Conservation (phyloP, 2,329 filamentous ascomycete species). For the Sporothrix inflata region DNA sequence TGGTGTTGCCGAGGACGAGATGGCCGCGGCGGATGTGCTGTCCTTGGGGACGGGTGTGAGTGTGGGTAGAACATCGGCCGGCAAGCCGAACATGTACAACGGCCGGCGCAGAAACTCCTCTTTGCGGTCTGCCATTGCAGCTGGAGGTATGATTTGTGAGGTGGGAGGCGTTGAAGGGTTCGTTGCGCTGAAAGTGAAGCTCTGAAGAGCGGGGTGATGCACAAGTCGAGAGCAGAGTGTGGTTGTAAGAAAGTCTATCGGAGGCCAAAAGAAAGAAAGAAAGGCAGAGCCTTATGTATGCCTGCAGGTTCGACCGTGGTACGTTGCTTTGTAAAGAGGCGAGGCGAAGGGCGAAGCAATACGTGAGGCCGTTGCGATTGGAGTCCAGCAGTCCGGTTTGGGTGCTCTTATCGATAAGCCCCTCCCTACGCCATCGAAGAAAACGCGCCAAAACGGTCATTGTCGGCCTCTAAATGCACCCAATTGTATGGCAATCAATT, state of each 20-base stretch:
- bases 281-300: neutral
- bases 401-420: conserved; percentile 29
- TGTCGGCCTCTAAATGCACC: neutral
- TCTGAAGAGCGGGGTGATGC: neutral
- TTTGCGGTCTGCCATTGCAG: conserved; percentile 31
- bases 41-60: conserved; percentile 60
- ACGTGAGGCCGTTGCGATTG: conserved; percentile 1
- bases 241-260: too few relatives aligned
- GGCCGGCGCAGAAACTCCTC: conserved; percentile 56
- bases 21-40: conserved; percentile 40
- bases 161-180: neutral
- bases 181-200: neutral
- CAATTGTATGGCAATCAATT: neutral
- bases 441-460: neutral
- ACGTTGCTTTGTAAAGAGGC: conserved; percentile 6
- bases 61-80: conserved; percentile 70
- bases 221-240: neutral
- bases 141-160: neutral
- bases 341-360: conserved; percentile 11
- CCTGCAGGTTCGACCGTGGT: neutral
- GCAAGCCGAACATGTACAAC: conserved; percentile 76
- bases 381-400: neutral
- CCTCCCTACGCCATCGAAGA: conserved; percentile 5
- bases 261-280: neutral
- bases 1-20: conserved; percentile 25